These are phyloP conservation scores for Dacryopinax spathularia DNA, from an alignment of 768 basidiomycete genomes.

Conservation along the genomic window DNA sequence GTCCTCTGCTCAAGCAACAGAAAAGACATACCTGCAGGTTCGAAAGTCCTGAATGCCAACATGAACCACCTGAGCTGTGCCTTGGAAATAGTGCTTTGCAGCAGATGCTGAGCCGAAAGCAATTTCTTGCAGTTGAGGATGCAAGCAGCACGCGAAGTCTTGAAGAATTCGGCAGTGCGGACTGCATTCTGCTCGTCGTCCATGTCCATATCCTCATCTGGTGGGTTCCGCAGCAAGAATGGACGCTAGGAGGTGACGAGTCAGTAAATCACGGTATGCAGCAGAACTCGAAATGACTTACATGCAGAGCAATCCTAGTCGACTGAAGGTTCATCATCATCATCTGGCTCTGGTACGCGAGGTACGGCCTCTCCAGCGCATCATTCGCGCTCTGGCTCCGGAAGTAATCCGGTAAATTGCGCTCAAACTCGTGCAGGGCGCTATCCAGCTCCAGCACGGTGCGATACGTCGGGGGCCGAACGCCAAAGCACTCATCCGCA, in stretches of 20 bases:
- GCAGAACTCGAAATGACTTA: not conserved
- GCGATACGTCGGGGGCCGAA: not conserved
- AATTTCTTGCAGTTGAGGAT: constrained; percentile 1
- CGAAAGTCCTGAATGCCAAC: not conserved
- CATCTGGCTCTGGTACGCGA: not conserved
- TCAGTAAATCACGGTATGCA: not conserved
- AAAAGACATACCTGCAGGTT: not conserved
- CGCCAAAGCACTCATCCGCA: not conserved
- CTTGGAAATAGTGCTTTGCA: not conserved
- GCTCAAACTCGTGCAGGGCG: constrained; percentile 2
- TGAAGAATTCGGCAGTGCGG: constrained; percentile 3
- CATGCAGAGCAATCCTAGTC: not conserved
- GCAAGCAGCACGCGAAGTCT: not conserved
- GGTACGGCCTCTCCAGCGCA: not conserved
- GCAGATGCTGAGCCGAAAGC: not conserved
- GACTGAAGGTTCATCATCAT: constrained; percentile 4
- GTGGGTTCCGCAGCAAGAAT: not conserved
- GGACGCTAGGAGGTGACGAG: not conserved
- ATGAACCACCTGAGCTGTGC: constrained; percentile 2
- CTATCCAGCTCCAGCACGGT: not conserved
- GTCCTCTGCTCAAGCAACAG: not conserved
- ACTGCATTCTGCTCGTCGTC: not conserved
- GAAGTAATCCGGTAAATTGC: not conserved
- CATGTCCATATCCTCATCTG: not conserved
- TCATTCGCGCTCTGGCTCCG: not conserved